These are phyloP conservation scores for Oleoguttula mirabilis DNA, from an alignment of 495 filamentous ascomycete species.

Conservation along the genomic window DNA sequence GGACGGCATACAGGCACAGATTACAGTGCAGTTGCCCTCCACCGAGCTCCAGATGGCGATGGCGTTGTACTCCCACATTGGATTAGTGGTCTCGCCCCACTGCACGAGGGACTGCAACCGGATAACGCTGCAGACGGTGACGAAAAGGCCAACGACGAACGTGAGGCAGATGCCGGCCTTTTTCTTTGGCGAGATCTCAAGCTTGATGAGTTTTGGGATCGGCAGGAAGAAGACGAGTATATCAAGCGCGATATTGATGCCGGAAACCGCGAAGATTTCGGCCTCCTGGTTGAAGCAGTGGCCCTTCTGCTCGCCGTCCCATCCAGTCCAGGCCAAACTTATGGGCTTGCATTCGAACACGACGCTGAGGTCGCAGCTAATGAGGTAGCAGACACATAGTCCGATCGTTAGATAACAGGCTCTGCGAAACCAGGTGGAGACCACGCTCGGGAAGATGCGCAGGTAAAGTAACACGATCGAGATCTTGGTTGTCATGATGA, in stretches of 20 bases:
- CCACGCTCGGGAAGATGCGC: constrained; percentile 37
- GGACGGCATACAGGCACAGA: constrained; percentile 29
- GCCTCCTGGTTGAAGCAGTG: constrained; percentile 4
- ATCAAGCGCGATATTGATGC: constrained; percentile 26
- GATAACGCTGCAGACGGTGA: constrained; percentile 33
- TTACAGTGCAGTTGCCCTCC: constrained; percentile 29
- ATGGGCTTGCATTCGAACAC: constrained; percentile 38
- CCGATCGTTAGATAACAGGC: constrained; percentile 29
- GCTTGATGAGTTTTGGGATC: constrained; percentile 32
- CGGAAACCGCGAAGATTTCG: constrained; percentile 5
- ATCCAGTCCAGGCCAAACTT: constrained; percentile 18
- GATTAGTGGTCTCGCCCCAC: constrained; percentile 27
- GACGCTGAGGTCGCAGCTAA: constrained; percentile 30
- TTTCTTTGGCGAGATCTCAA: constrained; percentile 35
- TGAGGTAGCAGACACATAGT: constrained; percentile 28
- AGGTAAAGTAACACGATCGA: constrained; percentile 42
- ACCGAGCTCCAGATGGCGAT: constrained; percentile 25
- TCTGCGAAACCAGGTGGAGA: constrained; percentile 39
- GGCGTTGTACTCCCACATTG: constrained; percentile 24
- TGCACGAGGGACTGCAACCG: constrained; percentile 30
- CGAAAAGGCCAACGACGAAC: constrained; percentile 42
- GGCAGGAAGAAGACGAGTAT: constrained; percentile 29
- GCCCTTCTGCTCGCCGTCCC: constrained; percentile 15
- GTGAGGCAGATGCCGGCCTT: constrained; percentile 41
- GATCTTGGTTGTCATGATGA: constrained; percentile 27